These are phyloP conservation scores for Toxoplasma gondii DNA, from an alignment of 169 alveolate species.

Conservation along the genomic window DNA sequence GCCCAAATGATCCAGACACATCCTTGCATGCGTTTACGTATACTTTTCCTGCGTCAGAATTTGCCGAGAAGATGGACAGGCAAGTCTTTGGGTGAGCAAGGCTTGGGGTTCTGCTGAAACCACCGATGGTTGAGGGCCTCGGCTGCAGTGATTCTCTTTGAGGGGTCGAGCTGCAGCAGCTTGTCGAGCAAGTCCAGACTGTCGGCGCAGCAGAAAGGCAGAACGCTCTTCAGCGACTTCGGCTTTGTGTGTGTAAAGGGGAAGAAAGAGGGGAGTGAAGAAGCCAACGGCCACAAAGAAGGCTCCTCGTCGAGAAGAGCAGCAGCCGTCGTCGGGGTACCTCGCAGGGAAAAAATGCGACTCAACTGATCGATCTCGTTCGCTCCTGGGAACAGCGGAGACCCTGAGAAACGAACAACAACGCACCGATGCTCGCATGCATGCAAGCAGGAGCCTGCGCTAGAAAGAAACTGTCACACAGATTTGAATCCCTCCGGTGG, in stretches of 20 bases:
- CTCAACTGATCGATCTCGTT: slow-evolving; percentile 52
- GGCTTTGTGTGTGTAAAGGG: slow-evolving; percentile 23
- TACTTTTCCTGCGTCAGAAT: not conserved
- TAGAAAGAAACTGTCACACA: too few relatives aligned
- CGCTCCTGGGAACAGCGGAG: slow-evolving; percentile 42
- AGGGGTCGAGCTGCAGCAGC: slow-evolving; percentile 78
- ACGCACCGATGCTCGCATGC: not conserved
- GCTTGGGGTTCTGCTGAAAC: slow-evolving; percentile 71
- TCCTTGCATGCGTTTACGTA: too few relatives aligned
- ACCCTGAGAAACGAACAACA: not conserved
- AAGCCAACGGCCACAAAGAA: slow-evolving; percentile 1
- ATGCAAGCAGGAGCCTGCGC: not conserved
- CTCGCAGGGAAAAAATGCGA: slow-evolving; percentile 53
- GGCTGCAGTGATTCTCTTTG: slow-evolving; percentile 76
- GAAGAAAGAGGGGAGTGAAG: slow-evolving; percentile 35
- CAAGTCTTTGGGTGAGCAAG: slow-evolving; percentile 68
- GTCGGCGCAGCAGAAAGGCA: slow-evolving; percentile 45
- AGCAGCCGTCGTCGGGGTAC: slow-evolving; percentile 37
- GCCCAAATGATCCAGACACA: too few relatives aligned
- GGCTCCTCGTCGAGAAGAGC: not conserved
- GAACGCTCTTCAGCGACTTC: slow-evolving; percentile 10
- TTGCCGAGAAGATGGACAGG: slow-evolving; percentile 56
- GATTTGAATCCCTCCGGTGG: too few relatives aligned
- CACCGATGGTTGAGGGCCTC: slow-evolving; percentile 82
- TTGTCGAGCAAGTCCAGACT: slow-evolving; percentile 76